Percentiles rank a stretch among this genome's conserved stretches.
Conservation (phyloP, 768 basidiomycete genomes). For the Calocera cornea region DNA sequence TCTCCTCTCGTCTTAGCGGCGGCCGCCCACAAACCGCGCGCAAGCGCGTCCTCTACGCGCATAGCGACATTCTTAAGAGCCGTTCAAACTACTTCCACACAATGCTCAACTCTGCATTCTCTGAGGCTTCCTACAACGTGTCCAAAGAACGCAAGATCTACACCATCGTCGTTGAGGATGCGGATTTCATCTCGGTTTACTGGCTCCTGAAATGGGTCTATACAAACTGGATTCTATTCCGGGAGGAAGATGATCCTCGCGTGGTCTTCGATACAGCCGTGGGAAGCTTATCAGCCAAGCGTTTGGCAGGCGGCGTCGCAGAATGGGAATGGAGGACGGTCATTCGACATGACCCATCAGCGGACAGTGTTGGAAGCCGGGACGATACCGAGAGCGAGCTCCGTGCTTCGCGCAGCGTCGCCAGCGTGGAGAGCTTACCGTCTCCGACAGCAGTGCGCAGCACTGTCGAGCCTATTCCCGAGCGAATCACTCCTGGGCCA, state of each 20-base stretch:
- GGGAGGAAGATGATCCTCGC: conserved; percentile 53
- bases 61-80: conserved; percentile 57
- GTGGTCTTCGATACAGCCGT: conserved; percentile 53
- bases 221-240: conserved; percentile 60
- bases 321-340: conserved; percentile 61
- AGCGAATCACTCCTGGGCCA: not conserved
- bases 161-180: conserved; percentile 62
- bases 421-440: conserved; percentile 10
- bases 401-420: conserved; percentile 12
- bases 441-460: not conserved
- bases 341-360: conserved; percentile 29
- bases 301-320: conserved; percentile 32
- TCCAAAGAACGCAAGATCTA: conserved; percentile 43
- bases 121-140: conserved; percentile 34
- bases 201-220: conserved; percentile 70
- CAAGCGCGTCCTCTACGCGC: conserved; percentile 63
- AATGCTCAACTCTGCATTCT: conserved; percentile 56
- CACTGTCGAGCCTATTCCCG: not conserved
- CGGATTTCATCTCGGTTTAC: conserved; percentile 63
- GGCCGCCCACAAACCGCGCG: conserved; percentile 40
- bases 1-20: conserved; percentile 30
- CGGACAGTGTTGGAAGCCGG: conserved; percentile 20
- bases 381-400: conserved; percentile 23
- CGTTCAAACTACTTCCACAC: conserved; percentile 71
- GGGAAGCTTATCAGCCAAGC: conserved; percentile 50